These are phyloP conservation scores for Microdochium paspali DNA, from an alignment of 2,329 filamentous ascomycete species.

Conservation along the genomic window DNA sequence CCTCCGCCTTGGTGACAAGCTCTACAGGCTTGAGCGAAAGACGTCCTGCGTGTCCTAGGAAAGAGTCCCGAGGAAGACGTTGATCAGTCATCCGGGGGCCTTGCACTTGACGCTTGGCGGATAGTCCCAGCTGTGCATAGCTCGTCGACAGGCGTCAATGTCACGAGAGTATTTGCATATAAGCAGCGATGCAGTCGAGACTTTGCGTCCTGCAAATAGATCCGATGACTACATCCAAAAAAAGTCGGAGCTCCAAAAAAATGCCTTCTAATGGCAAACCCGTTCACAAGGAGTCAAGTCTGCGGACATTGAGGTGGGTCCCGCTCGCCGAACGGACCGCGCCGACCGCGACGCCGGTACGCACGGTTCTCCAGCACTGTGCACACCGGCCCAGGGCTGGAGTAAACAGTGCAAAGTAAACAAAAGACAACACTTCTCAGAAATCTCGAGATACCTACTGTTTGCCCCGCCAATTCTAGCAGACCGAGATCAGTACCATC, in stretches of 20 bases:
- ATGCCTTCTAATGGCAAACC: no score
- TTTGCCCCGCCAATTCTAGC: neutral
- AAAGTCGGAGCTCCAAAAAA: no score
- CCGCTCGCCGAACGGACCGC: neutral
- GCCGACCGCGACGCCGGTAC: neutral
- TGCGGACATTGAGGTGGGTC: neutral
- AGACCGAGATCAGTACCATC: neutral
- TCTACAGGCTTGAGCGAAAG: slow-evolving; percentile 16
- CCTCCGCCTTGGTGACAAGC: slow-evolving; percentile 12
- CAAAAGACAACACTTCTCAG: neutral
- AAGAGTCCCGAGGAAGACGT: slow-evolving; percentile 14
- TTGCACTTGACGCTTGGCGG: slow-evolving; percentile 9
- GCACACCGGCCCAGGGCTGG: neutral
- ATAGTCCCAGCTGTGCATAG: slow-evolving; percentile 14
- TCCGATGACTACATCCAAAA: no score
- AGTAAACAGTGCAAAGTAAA: neutral
- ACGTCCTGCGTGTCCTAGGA: slow-evolving; percentile 18
- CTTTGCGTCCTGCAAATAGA: no score
- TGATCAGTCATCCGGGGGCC: slow-evolving; percentile 21
- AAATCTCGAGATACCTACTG: neutral
- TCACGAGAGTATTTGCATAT: neutral
- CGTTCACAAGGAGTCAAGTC: no score
- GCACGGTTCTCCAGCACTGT: neutral
- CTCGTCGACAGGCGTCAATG: slow-evolving; percentile 1
- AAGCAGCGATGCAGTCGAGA: no score